phyloP scores from a whole-genome alignment of 805 yeast species.

The Suhomyces emberorum region DNA sequence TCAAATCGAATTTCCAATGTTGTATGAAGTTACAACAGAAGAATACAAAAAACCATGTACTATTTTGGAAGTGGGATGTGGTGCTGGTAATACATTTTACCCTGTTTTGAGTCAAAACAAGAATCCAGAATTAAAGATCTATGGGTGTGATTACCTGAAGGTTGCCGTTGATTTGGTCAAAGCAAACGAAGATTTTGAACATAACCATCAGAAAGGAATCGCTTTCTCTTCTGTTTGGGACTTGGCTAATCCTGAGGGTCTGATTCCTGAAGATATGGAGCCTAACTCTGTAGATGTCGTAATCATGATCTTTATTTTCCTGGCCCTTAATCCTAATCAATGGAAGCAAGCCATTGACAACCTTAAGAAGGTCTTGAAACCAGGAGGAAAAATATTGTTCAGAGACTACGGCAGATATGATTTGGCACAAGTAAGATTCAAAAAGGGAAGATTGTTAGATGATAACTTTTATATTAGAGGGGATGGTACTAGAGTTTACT shows the following conservation, averaged over 20 bases:
- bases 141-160: slow-evolving; percentile 87
- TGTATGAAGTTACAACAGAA: slow-evolving; percentile 70
- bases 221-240: slow-evolving; percentile 95
- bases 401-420: slow-evolving; percentile 96
- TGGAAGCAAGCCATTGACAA: slow-evolving; percentile 82
- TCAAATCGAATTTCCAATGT: slow-evolving; percentile 85
- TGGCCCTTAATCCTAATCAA: slow-evolving; percentile 88
- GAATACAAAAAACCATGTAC: slow-evolving; percentile 66
- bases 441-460: slow-evolving; percentile 78
- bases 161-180: slow-evolving; percentile 87
- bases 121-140: slow-evolving; percentile 68
- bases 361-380: slow-evolving; percentile 70
- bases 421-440: slow-evolving; percentile 90
- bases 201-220: slow-evolving; percentile 40
- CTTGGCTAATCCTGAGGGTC: slow-evolving; percentile 69
- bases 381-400: slow-evolving; percentile 87
- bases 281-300: slow-evolving; percentile 83
- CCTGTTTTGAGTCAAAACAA: slow-evolving; percentile 83
- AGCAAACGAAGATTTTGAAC: slow-evolving; percentile 55
- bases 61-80: slow-evolving; percentile 93
- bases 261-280: slow-evolving; percentile 80
- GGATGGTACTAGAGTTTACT: slow-evolving; percentile 96
- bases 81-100: slow-evolving; percentile 95
- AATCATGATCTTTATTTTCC: slow-evolving; percentile 92
- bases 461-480: slow-evolving; percentile 96